Conservation (phyloP, 179 eudicot genomes). For the Nepenthes alata region DNA sequence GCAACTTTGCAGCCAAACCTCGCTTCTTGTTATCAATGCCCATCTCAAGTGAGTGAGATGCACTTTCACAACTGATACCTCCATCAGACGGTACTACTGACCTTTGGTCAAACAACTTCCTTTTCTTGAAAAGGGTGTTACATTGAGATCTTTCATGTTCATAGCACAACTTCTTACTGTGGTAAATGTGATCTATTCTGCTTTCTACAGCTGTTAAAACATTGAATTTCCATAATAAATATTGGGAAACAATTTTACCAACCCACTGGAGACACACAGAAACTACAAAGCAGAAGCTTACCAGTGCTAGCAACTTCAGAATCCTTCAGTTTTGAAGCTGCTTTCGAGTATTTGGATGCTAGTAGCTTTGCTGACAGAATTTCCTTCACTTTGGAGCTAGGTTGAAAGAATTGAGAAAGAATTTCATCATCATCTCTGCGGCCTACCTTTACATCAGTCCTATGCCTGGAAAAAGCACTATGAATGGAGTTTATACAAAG, state of each 20-base stretch:
- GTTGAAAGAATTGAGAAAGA: slow-evolving; percentile 40
- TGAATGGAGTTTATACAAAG: slow-evolving; percentile 33
- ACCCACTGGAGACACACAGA: background rate
- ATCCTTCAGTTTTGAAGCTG: slow-evolving; percentile 62
- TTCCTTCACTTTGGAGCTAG: slow-evolving; percentile 39
- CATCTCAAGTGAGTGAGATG: slow-evolving; percentile 63
- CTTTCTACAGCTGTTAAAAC: slow-evolving; percentile 28
- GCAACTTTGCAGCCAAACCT: slow-evolving; percentile 21
- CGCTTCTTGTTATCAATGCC: slow-evolving; percentile 27
- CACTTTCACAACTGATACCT: slow-evolving; percentile 66
- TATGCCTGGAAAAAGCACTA: slow-evolving; percentile 30
- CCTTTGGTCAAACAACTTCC: slow-evolving; percentile 45
- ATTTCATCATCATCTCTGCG: slow-evolving; percentile 92
- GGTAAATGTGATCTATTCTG: slow-evolving; percentile 30
- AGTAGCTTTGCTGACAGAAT: slow-evolving; percentile 42
- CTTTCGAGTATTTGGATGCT: slow-evolving; percentile 74
- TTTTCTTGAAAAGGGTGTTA: slow-evolving; percentile 53
- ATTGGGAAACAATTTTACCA: too few species aligned
- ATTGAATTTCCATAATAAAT: background rate
- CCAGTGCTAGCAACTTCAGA: slow-evolving; percentile 38
- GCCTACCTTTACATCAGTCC: slow-evolving; percentile 46
- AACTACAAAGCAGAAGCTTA: slow-evolving; percentile 22
- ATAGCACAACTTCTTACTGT: slow-evolving; percentile 36
- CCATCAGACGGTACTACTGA: slow-evolving; percentile 39
- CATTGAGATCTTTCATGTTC: slow-evolving; percentile 41